These are phyloP conservation scores for Sporothrix pseudoabietina DNA, from an alignment of 2,329 filamentous ascomycete genomes.

Conservation along the genomic window DNA sequence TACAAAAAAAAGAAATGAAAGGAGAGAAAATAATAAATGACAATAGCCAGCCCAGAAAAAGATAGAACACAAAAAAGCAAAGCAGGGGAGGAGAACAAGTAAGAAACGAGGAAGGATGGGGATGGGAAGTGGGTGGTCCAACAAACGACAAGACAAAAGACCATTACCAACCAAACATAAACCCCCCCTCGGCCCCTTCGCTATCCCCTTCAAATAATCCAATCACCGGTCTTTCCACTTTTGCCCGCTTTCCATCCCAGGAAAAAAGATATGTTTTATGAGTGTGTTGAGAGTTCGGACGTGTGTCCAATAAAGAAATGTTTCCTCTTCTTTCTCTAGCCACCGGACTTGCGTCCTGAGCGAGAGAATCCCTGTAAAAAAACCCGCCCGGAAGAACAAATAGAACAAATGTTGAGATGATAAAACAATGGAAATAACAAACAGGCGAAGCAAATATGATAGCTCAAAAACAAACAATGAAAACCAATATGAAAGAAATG, in stretches of 20 bases:
- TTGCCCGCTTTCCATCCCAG: slow-evolving; percentile 1
- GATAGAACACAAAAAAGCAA: slow-evolving; percentile 12
- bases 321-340: slow-evolving; percentile 32
- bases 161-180: slow-evolving; percentile 17
- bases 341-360: slow-evolving; percentile 31
- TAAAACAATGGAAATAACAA: background rate
- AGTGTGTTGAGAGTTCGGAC: slow-evolving; percentile 25
- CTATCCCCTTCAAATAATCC: slow-evolving; percentile 1
- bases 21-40: slow-evolving; percentile 23
- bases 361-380: slow-evolving; percentile 30
- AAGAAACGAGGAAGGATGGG: background rate
- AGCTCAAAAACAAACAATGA: slow-evolving; percentile 3
- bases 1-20: slow-evolving; percentile 15
- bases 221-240: background rate
- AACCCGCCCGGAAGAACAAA: slow-evolving; percentile 21
- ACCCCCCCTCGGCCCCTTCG: background rate
- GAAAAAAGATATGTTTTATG: background rate
- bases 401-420: background rate
- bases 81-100: slow-evolving; percentile 1
- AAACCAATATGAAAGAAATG: background rate
- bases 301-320: slow-evolving; percentile 28
- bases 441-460: background rate
- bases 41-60: slow-evolving; percentile 32
- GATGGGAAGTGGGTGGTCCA: background rate
- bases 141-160: slow-evolving; percentile 1